These are phyloP conservation scores for Bacterosira constricta DNA, from an alignment of 108 stramenopile species.

Conservation along the genomic window DNA sequence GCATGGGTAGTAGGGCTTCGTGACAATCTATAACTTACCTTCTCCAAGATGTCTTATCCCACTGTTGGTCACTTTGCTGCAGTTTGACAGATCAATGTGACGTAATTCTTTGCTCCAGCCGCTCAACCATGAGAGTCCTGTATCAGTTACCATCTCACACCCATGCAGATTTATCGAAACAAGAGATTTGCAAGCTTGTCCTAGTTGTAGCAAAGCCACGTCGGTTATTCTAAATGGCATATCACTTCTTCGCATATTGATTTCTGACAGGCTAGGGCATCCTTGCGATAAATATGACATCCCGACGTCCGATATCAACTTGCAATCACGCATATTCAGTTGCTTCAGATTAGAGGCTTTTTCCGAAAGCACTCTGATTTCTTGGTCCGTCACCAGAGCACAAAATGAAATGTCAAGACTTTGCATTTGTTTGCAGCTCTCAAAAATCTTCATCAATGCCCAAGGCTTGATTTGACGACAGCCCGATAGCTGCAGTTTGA, in stretches of 20 bases:
- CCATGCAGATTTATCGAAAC: slow-evolving; percentile 44
- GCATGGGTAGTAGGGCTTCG: neutral
- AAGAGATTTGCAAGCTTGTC: slow-evolving; percentile 38
- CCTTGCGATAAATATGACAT: slow-evolving; percentile 46
- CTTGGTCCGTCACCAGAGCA: slow-evolving; percentile 41
- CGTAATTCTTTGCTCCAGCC: slow-evolving; percentile 49
- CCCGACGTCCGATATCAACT: slow-evolving; percentile 48
- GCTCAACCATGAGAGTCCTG: slow-evolving; percentile 53
- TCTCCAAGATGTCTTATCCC: slow-evolving; percentile 54
- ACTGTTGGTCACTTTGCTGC: slow-evolving; percentile 53
- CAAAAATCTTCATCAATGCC: slow-evolving; percentile 58
- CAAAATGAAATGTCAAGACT: slow-evolving; percentile 51
- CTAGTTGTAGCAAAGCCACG: slow-evolving; percentile 52
- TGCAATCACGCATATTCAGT: slow-evolving; percentile 53
- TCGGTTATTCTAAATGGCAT: slow-evolving; percentile 56
- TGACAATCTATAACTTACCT: slow-evolving; percentile 14
- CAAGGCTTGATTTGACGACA: slow-evolving; percentile 52
- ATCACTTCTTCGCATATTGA: slow-evolving; percentile 47
- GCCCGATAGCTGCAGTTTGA: slow-evolving; percentile 39
- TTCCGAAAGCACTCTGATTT: slow-evolving; percentile 43
- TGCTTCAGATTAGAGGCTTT: slow-evolving; percentile 21
- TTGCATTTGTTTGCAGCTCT: slow-evolving; percentile 43
- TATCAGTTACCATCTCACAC: slow-evolving; percentile 56
- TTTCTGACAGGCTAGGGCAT: slow-evolving; percentile 32
- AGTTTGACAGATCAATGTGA: slow-evolving; percentile 46